Conservation (phyloP, 257 asterid genomes). For the Solanum chmielewskii region DNA sequence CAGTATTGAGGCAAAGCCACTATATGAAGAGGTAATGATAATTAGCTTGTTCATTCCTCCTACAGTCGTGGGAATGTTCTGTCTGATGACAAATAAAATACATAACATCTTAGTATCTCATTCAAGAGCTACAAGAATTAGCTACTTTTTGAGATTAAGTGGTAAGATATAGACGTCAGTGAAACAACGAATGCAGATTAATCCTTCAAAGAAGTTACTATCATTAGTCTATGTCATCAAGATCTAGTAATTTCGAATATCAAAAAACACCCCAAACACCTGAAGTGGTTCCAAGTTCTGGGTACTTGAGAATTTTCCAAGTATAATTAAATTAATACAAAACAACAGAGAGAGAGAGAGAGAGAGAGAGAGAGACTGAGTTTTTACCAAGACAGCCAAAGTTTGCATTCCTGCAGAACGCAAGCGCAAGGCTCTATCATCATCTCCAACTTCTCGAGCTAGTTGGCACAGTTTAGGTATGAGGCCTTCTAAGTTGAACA, state of each 20-base stretch:
- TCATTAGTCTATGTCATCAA: not conserved
- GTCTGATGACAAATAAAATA: not conserved
- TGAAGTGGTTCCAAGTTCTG: not conserved
- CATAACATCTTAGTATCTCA: not conserved
- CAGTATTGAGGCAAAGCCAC: not conserved
- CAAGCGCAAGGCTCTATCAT: conserved; percentile 24
- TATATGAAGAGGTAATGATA: not conserved
- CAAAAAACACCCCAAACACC: not conserved
- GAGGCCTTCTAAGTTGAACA: conserved; percentile 51
- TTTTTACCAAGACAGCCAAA: conserved; percentile 30
- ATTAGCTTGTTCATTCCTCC: not conserved
- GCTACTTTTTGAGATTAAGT: not conserved
- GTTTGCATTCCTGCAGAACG: conserved; percentile 40
- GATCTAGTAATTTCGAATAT: not conserved
- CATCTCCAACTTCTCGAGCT: conserved; percentile 38
- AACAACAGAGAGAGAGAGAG: not conserved
- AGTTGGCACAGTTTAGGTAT: conserved; percentile 38
- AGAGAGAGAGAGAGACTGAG: not conserved
- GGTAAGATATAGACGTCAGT: not conserved
- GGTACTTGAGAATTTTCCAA: not conserved
- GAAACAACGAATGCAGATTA: not conserved
- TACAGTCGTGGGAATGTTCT: not conserved
- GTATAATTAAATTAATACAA: not conserved
- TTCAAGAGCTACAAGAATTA: not conserved
- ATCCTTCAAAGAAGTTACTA: not conserved